Conservation (phyloP, 305 asterid species). For the Ilex paraguariensis region DNA sequence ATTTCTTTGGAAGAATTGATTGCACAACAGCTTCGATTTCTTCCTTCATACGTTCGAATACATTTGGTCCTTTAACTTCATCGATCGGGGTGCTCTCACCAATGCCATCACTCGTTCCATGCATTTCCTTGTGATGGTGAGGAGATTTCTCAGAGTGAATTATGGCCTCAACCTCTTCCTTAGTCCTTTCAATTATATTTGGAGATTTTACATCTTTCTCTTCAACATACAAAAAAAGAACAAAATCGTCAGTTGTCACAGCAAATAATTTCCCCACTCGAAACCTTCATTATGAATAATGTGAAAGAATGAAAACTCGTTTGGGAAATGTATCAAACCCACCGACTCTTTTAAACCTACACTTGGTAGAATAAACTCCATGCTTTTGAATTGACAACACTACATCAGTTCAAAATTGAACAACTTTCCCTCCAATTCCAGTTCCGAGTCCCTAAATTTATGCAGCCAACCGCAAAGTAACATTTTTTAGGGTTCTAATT, state of each 20-base stretch:
- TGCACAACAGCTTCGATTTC: slow-evolving; percentile 73
- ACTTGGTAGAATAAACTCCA: too few relatives aligned
- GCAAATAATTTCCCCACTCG: too few relatives aligned
- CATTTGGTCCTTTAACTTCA: slow-evolving; percentile 67
- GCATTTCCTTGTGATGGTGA: slow-evolving; percentile 58
- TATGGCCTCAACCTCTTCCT: slow-evolving; percentile 25
- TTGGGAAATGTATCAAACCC: too few relatives aligned
- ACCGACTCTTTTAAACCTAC: too few relatives aligned
- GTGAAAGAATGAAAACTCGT: too few relatives aligned
- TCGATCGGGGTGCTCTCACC: slow-evolving; percentile 52
- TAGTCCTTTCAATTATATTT: slow-evolving; percentile 25
- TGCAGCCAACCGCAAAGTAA: too few relatives aligned
- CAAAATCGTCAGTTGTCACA: background rate
- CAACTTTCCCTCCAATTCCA: too few relatives aligned
- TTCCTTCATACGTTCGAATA: slow-evolving; percentile 66
- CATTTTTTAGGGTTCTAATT: too few relatives aligned
- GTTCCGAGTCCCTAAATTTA: too few relatives aligned
- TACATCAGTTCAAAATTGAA: too few relatives aligned
- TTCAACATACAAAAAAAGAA: slow-evolving; percentile 7
- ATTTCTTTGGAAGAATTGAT: slow-evolving; percentile 57
- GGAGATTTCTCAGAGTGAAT: slow-evolving; percentile 28
- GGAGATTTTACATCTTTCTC: slow-evolving; percentile 33
- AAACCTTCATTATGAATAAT: too few relatives aligned
- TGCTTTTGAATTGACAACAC: too few relatives aligned
- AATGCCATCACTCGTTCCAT: slow-evolving; percentile 62